Percentiles rank a stretch among this genome's conserved stretches.
phyloP scores from a whole-genome alignment of 768 basidiomycete genomes.

The Naematelia encephala region DNA sequence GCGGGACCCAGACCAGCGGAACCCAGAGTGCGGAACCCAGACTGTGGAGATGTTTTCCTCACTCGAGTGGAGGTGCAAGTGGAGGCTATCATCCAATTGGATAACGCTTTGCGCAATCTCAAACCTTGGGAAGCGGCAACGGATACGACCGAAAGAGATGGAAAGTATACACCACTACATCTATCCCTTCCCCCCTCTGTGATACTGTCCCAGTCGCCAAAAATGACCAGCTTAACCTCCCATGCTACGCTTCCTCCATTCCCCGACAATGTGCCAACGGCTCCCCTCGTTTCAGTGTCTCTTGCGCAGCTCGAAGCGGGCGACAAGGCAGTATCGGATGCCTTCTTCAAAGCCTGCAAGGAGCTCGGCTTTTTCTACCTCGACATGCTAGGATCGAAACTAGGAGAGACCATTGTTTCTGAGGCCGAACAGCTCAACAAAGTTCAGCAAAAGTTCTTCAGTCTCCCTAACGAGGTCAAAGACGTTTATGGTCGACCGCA shows the following conservation, averaged over 20 bases:
- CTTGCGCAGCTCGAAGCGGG: conserved; percentile 20
- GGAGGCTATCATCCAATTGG: too few species aligned
- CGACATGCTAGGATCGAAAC: conserved; percentile 19
- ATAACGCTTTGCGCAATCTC: too few species aligned
- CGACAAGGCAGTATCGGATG: conserved; percentile 13
- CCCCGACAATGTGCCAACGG: conserved; percentile 17
- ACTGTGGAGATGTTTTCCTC: too few species aligned
- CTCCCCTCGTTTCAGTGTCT: conserved; percentile 22
- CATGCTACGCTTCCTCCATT: conserved; percentile 26
- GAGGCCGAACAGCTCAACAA: conserved; percentile 22
- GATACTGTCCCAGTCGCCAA: too few species aligned
- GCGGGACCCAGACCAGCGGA: too few species aligned
- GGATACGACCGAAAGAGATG: too few species aligned
- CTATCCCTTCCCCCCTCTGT: too few species aligned
- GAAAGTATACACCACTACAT: too few species aligned
- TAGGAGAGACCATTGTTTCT: conserved; percentile 19
- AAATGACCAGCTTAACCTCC: conserved; percentile 18
- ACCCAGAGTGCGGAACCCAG: too few species aligned
- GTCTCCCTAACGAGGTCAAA: conserved; percentile 25
- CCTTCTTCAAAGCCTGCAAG: conserved; percentile 19
- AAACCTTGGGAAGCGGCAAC: too few species aligned
- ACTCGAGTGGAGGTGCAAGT: too few species aligned
- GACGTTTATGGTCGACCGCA: conserved; percentile 22
- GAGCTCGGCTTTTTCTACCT: conserved; percentile 36
- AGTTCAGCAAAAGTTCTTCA: conserved; percentile 22